A percentile compares a stretch with the other conserved stretches of the same genome.
Conservation (phyloP, 2,329 filamentous ascomycete genomes). For the Tolypocladium cylindrosporum region DNA sequence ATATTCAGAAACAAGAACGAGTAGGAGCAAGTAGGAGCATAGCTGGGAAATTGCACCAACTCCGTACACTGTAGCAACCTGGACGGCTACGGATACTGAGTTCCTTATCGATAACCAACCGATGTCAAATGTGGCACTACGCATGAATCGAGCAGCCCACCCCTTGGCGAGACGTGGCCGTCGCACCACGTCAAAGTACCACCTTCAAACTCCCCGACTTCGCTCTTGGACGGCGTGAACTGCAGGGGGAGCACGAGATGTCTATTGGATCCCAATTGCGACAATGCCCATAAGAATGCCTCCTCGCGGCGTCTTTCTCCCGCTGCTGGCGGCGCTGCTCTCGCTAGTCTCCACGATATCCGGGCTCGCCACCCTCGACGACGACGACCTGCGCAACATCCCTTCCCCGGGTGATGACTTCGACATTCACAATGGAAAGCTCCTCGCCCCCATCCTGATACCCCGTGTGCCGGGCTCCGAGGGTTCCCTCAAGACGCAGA, state of each 20-base stretch:
- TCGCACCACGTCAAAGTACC: not conserved
- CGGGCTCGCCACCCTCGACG: constrained; percentile 51
- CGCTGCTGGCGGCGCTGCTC: constrained; percentile 2
- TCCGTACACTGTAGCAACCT: too few species aligned
- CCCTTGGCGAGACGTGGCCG: not conserved
- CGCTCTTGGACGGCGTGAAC: not conserved
- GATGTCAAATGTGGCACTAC: not conserved
- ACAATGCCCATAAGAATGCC: not conserved
- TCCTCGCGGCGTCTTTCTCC: not conserved
- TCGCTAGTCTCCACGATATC: constrained; percentile 14
- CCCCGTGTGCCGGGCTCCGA: constrained; percentile 82
- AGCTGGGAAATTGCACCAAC: too few species aligned
- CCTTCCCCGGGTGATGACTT: constrained; percentile 68
- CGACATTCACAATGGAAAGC: constrained; percentile 61
- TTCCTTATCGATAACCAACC: not conserved
- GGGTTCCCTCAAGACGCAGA: constrained; percentile 61
- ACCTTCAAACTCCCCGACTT: not conserved
- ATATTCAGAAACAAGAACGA: too few species aligned
- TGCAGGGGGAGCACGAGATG: not conserved
- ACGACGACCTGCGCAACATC: constrained; percentile 61
- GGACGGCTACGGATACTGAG: too few species aligned
- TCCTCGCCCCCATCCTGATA: constrained; percentile 79
- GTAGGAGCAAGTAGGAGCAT: too few species aligned
- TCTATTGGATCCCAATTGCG: not conserved
- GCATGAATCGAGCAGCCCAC: not conserved